Evolutionary conservation across 768 basidiomycete genomes (phyloP).

Genomic region (Nevesoporus exiguus): DNA sequence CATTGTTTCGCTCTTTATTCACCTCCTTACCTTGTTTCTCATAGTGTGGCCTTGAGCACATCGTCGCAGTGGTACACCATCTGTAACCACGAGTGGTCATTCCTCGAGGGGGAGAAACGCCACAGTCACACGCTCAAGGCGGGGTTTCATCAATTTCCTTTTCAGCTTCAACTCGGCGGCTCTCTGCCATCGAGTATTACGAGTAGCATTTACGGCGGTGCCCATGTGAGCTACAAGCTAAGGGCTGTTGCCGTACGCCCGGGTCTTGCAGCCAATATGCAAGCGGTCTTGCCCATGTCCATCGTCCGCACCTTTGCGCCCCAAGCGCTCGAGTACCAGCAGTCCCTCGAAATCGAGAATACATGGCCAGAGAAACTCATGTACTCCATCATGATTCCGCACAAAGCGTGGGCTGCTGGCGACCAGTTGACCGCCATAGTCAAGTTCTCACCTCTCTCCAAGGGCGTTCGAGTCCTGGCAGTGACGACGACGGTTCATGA

Average conservation of each 20-base stretch:
- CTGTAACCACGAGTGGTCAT: conserved; percentile 88
- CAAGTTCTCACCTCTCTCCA: conserved; percentile 83
- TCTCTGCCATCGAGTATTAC: conserved; percentile 75
- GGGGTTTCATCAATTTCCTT: conserved; percentile 92
- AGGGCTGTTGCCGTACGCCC: conserved; percentile 80
- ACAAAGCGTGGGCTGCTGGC: conserved; percentile 94
- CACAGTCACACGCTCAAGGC: conserved; percentile 90
- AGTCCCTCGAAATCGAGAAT: conserved; percentile 93
- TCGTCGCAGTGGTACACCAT: conserved; percentile 55
- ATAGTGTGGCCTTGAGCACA: conserved; percentile 19
- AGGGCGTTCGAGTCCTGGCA: conserved; percentile 72
- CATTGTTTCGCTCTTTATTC: conserved; percentile 4
- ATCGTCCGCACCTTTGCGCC: conserved; percentile 71
- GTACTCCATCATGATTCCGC: conserved; percentile 91
- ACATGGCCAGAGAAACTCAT: conserved; percentile 97
- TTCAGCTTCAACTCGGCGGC: conserved; percentile 82
- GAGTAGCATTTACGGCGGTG: conserved; percentile 53
- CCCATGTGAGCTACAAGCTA: conserved; percentile 82
- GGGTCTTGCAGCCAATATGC: conserved; percentile 68
- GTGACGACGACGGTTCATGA: conserved; percentile 74
- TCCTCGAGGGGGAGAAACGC: conserved; percentile 78
- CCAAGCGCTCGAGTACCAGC: conserved; percentile 92
- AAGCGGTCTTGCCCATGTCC: conserved; percentile 55
- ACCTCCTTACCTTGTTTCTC: neutral
- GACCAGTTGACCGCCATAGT: conserved; percentile 77